These are phyloP conservation scores for Stagonosporopsis tanaceti DNA, from an alignment of 2,329 filamentous ascomycete species.

Conservation along the genomic window DNA sequence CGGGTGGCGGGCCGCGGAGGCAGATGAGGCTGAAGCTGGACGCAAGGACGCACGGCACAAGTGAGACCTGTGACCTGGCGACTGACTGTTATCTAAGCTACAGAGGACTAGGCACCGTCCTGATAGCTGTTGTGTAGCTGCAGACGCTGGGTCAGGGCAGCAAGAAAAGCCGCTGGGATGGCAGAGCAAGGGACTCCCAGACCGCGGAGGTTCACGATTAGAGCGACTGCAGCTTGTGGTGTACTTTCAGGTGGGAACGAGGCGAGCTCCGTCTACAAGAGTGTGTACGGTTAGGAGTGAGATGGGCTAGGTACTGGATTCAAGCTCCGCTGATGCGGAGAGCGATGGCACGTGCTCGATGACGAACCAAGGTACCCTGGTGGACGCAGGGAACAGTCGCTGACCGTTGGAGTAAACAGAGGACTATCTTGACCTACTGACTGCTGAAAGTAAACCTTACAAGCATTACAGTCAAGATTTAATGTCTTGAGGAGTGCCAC, in stretches of 20 bases:
- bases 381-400: background rate
- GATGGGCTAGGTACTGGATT: constrained; percentile 1
- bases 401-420: background rate
- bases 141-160: background rate
- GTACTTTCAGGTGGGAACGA: background rate
- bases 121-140: background rate
- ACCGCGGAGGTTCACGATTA: background rate
- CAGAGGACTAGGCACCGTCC: background rate
- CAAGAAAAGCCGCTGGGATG: background rate
- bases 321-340: constrained; percentile 24
- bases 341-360: constrained; percentile 29
- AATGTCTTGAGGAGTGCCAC: background rate
- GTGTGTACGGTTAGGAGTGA: constrained; percentile 17
- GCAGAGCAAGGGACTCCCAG: background rate
- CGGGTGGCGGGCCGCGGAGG: constrained; percentile 6
- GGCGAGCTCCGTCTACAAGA: background rate
- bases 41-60: constrained; percentile 4
- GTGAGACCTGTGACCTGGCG: background rate
- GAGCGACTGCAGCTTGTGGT: background rate
- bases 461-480: background rate
- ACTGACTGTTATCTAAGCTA: background rate
- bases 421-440: background rate
- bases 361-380: constrained; percentile 10
- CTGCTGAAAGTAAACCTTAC: background rate
- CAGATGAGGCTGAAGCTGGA: constrained; percentile 8